Evolutionary conservation across 2,329 filamentous ascomycete genomes (phyloP), one percentile per base, ranked within the genome.

Genomic region (Arthrobotrys megalospora): DNA sequence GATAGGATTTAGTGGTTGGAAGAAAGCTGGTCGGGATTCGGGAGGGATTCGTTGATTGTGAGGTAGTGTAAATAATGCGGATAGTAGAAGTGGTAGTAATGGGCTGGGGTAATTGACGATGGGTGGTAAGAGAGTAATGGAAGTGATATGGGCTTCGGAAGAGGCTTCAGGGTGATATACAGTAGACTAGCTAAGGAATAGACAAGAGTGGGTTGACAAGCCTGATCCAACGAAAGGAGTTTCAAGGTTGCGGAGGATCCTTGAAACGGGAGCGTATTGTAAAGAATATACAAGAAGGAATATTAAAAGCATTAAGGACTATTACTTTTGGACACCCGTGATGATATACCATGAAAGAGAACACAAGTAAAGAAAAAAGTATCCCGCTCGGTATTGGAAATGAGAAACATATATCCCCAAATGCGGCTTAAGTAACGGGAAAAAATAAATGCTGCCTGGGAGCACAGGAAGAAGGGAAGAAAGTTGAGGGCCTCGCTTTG

Each of bases 291-390:
- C 34, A 65, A 38, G 48, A 45, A 62, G 32, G 24, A 47, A 47
- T 69, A 67, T 69, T 55, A 60, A 75, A 72, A 76, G 28, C 12
- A 21, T 63, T 41, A 65, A 55, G 16, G 48, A 64, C 38, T 21
- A 50, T 58, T 67, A 64, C 75, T 72, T 78, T 78, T 78, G 62
- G 67, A 78, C 75, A 78, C 75, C 75, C 50, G 32, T 68, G 52
- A 72, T 78, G 75, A 71, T 63, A 24, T 72, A 77, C 66, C 67
- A 63, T 71, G 36, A 32, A 64, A 16, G 24, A 58, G 36, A 63
- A 6, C 43, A 48, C 45, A 47, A 55, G 36, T 4, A 32, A 50
- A 43, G 45, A 68, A 68, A 55, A 50, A 47, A 66, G 21, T 36
- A 62, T 67, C 50, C 32, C 11, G 55, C 60, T 47, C 12, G 53